phyloP scores from a whole-genome alignment of 805 yeast genomes.

The Spathaspora arborariae region DNA sequence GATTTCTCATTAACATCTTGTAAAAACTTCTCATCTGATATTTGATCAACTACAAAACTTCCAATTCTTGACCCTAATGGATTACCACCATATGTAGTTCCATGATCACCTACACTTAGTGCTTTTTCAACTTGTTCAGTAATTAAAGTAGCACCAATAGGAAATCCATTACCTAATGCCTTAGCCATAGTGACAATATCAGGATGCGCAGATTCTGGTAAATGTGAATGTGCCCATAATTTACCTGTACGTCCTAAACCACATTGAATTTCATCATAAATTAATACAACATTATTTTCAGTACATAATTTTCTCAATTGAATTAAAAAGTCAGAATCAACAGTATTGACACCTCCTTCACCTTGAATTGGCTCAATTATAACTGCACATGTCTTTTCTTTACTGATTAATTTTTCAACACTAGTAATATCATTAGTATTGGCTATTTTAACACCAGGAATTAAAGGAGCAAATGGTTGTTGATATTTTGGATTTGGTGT shows the following conservation, averaged over 20 bases:
- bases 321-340: slow-evolving; percentile 58
- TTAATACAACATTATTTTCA: slow-evolving; percentile 68
- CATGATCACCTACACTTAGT: slow-evolving; percentile 90
- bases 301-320: slow-evolving; percentile 65
- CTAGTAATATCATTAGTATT: slow-evolving; percentile 56
- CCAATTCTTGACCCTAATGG: slow-evolving; percentile 88
- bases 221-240: slow-evolving; percentile 84
- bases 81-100: slow-evolving; percentile 97
- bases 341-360: slow-evolving; percentile 88
- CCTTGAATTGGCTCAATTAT: slow-evolving; percentile 98
- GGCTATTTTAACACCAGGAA: slow-evolving; percentile 83
- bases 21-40: slow-evolving; percentile 60
- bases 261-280: slow-evolving; percentile 95
- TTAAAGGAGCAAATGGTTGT: slow-evolving; percentile 82
- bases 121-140: slow-evolving; percentile 71
- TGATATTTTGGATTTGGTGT: slow-evolving; percentile 94
- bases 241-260: slow-evolving; percentile 92
- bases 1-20: slow-evolving; percentile 58
- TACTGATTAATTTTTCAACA: slow-evolving; percentile 50
- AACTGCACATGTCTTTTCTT: slow-evolving; percentile 77
- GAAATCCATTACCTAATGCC: slow-evolving; percentile 95
- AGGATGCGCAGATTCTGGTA: slow-evolving; percentile 83
- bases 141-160: slow-evolving; percentile 91
- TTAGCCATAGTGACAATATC: slow-evolving; percentile 93
- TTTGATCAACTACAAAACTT: slow-evolving; percentile 64